Percentiles rank a stretch among this genome's conserved stretches.
These are phyloP conservation scores for Aspergillus sp. DNA, from an alignment of 2,329 filamentous ascomycete genomes.

Conservation along the genomic window DNA sequence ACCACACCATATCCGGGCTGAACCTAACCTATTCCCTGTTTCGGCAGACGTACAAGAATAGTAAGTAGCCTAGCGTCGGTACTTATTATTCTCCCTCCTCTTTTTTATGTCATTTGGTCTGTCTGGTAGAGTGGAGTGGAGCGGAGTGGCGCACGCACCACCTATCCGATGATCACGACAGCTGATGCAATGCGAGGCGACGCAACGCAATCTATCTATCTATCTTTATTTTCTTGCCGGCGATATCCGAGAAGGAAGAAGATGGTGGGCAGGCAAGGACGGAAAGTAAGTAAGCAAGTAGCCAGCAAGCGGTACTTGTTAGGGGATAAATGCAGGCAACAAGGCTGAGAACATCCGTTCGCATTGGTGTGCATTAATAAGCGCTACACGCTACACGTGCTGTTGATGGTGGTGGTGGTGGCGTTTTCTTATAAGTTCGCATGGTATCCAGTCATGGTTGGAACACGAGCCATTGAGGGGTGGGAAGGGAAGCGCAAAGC, in stretches of 20 bases:
- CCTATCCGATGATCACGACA: neutral
- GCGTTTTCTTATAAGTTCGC: neutral
- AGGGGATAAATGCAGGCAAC: neutral
- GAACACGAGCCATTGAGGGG: neutral
- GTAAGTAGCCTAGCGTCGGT: no score
- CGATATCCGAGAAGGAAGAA: neutral
- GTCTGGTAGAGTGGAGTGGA: no score
- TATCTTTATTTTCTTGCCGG: neutral
- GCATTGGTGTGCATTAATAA: neutral
- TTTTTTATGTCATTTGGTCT: no score
- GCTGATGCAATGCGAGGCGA: neutral
- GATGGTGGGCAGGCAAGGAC: neutral
- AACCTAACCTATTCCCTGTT: neutral
- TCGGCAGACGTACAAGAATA: neutral
- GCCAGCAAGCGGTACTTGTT: no score
- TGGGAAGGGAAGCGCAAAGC: neutral
- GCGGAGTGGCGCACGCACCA: no score
- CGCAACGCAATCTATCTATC: neutral
- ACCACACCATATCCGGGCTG: neutral
- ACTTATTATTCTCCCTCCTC: no score
- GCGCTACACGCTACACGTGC: neutral
- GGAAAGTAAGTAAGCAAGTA: neutral
- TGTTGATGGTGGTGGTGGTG: neutral
- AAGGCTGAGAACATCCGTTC: constrained; percentile 5
- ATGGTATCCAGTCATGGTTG: neutral